A percentile compares a stretch with the other conserved stretches of the same genome.
phyloP scores from a whole-genome alignment of 257 asterid species.

The Penstemon newberryi region DNA sequence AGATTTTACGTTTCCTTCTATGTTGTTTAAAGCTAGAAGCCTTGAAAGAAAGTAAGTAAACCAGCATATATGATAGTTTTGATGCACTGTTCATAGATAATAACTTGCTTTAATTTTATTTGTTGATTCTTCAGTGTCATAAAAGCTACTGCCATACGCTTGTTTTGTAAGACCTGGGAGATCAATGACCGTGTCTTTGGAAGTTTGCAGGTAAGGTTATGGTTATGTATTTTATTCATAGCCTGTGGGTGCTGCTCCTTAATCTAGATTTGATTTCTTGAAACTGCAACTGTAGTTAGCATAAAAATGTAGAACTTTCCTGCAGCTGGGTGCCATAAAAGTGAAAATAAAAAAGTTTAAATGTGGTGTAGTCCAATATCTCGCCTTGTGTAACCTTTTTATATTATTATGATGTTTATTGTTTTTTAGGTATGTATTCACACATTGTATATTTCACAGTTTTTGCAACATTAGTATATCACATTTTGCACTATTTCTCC shows the following conservation, averaged over 20 bases:
- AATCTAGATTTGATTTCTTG: neutral
- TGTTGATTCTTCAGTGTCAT: constrained; percentile 50
- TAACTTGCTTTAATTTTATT: constrained; percentile 23
- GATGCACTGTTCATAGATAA: constrained; percentile 13
- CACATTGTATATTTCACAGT: neutral
- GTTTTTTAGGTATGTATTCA: neutral
- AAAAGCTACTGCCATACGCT: constrained; percentile 82
- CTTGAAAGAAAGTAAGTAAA: neutral
- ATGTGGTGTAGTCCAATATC: neutral
- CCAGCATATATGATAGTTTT: neutral
- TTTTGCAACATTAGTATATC: neutral
- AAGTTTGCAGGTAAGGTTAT: constrained; percentile 76
- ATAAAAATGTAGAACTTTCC: neutral
- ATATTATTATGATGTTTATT: neutral
- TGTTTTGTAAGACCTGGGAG: constrained; percentile 95
- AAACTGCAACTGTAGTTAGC: constrained; percentile 10
- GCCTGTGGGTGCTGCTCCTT: constrained; percentile 24
- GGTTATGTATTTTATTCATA: constrained; percentile 19
- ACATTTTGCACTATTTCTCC: neutral
- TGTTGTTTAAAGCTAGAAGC: neutral
- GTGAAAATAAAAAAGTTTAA: neutral
- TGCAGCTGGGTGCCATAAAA: constrained; percentile 14
- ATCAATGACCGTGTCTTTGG: constrained; percentile 84
- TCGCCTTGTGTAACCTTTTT: neutral
- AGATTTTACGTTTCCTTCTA: constrained; percentile 3